Base-by-base conservation (phyloP, 2,329 filamentous ascomycete genomes). In the Beauveria pseudobassiana region DNA sequence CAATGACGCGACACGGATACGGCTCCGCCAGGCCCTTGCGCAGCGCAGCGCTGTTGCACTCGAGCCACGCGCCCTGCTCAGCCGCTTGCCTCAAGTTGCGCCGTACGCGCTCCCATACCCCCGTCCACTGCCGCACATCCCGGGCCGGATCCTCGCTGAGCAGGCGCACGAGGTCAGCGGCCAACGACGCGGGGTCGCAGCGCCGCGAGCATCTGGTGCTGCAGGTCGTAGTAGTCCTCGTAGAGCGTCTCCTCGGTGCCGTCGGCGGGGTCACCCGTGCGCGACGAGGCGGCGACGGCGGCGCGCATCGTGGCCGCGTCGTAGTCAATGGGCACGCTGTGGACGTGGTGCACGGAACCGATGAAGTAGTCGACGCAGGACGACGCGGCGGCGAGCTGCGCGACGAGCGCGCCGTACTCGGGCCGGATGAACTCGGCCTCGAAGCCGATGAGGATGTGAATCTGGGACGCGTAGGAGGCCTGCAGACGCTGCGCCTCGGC, bases 341-440 rank as follows among this genome's bases (percentile, higher is more conserved):
- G 85, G 8, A 93, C 89, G 74, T 99, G 95, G 76, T 99, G 95
- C 54, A 98, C 82, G 1, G 90, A 96, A 62, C 95, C 95, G 70
- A 99, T 82, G 77, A 97, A 96, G 76, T 96, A 90, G 76, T 98
- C 93, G 64, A 96, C 82, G 10, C 77, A 75, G 45, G 90, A 80
- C 20, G 50, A 28, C 7, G 79, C 71, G 24, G 87, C 77, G 10
- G 79, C 72, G 22, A 91, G 79, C 3, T 91, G 81, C 12, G 73
- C 67, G 63, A 96, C 87, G 52, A 88, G 76, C 2, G 77, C 65
- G 0, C 73, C 74, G 67, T 87, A 85, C 3, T 79, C 81, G 0
- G 87, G 81, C 7, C 93, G 87, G 72, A 97, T 95, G 87, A 91
- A 99, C 73, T 99, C 95, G 59, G 86, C 85, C 75, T 99, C 95